Base-by-base conservation (phyloP, 1,284 basidiomycete species). In the Meira nashicola region DNA sequence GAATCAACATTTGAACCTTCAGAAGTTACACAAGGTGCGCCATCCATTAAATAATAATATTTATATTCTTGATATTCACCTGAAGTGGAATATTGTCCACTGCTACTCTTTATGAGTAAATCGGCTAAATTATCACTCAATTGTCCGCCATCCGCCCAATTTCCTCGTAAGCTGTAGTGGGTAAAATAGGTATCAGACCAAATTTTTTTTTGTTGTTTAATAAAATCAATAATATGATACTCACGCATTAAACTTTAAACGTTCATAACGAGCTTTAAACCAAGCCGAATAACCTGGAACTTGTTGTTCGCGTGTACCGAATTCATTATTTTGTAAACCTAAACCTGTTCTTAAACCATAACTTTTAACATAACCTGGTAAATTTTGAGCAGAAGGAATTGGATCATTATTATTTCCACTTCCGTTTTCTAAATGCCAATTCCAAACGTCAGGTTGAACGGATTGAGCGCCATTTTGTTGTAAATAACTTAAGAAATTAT, bases 271-370 rank as follows among this genome's bases (percentile, higher is more conserved):
- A 0, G 54, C 54, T 11, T 60, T 50, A 46, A 60, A 60, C 59
- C 59, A 60, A 12, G 59, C 54, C n/a, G 48, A 43, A 48, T 54
- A 60, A 12, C 49, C 59, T 17, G 59, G 59, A 2, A 39, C 37
- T 46, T 60, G 59, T 28, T 60, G 59, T 15, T 51, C 48, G 8
- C 15, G 59, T 12, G 57, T 5, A n/a, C 59, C 59, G 17, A 57
- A 60, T 12, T 60, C 59, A 52, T 60, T 60, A 52, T 60, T 60
- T 52, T 60, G 59, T 10, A 60, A 11, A 21, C 59, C 59, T 28
- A 60, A 39, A 21, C 59, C 59, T 10, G 54, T 51, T 7, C 41
- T 60, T 37, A 60, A 52, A 8, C 59, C 59, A 46, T 60, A 60
- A 1, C 48, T 23, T 19, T 53, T 8, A 10, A 57, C 54, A 39